Conservation (phyloP, 2,329 filamentous ascomycete species). For the Clonostachys sp. region DNA sequence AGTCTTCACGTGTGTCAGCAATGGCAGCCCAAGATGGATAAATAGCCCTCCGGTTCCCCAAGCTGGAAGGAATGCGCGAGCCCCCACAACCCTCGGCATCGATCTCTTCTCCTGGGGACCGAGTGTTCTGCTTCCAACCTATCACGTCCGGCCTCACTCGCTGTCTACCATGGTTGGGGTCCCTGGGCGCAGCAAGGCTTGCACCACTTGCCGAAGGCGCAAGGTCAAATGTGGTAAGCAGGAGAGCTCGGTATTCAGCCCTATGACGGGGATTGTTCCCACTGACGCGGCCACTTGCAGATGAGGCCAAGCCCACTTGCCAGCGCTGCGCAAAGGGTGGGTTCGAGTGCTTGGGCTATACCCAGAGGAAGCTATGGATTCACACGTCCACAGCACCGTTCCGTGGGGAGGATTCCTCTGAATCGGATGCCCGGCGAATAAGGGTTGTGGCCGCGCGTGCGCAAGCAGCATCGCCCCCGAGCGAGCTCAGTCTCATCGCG, state of each 20-base stretch:
- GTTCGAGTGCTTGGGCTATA: background rate
- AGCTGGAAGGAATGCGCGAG: too few species aligned
- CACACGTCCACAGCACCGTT: background rate
- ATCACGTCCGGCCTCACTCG: too few species aligned
- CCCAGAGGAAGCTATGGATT: background rate
- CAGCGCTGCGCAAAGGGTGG: background rate
- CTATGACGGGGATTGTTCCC: background rate
- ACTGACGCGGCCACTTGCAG: background rate
- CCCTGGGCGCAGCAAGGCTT: conserved; percentile 11
- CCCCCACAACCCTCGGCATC: too few species aligned
- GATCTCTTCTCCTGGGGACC: too few species aligned
- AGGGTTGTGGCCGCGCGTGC: background rate
- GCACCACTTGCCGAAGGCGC: conserved; percentile 10
- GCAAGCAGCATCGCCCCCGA: conserved; percentile 4
- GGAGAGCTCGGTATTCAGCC: background rate
- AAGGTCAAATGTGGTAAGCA: conserved; percentile 9
- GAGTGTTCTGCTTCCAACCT: too few species aligned
- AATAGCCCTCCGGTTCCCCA: too few species aligned
- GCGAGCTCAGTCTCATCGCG: conserved; percentile 8
- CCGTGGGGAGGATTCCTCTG: background rate
- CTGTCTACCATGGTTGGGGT: conserved; percentile 7
- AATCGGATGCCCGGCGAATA: background rate
- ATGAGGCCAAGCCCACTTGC: background rate
- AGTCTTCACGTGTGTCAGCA: too few species aligned
- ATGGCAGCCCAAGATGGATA: too few species aligned